phyloP scores from a whole-genome alignment of 2,329 filamentous ascomycete genomes.

The Pseudocercospora vitis region DNA sequence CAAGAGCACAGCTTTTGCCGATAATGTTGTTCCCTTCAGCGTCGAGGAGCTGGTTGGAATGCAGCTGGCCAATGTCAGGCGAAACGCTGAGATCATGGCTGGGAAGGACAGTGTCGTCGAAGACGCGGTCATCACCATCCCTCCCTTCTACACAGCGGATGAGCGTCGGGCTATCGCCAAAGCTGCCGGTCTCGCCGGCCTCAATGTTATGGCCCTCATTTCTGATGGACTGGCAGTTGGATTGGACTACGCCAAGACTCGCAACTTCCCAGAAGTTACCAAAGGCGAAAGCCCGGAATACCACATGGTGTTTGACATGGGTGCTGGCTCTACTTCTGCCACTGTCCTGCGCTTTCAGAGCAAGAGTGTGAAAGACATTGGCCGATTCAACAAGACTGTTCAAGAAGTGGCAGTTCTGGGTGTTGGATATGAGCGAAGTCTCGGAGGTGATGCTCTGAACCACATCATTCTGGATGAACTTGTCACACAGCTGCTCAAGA shows the following conservation, averaged over 20 bases:
- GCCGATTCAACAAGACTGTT: conserved; percentile 92
- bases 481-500: conserved; percentile 73
- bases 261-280: conserved; percentile 81
- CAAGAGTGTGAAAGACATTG: conserved; percentile 83
- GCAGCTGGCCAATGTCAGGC: conserved; percentile 88
- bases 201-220: conserved; percentile 80
- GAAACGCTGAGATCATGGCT: conserved; percentile 81
- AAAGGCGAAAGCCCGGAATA: conserved; percentile 85
- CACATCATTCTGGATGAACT: conserved; percentile 86
- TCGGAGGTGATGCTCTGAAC: conserved; percentile 89
- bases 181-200: conserved; percentile 81
- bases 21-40: conserved; percentile 63
- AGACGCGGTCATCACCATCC: conserved; percentile 85
- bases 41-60: conserved; percentile 95
- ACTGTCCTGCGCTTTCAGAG: conserved; percentile 88
- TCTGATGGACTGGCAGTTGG: conserved; percentile 91
- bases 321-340: conserved; percentile 88
- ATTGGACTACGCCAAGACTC: conserved; percentile 88
- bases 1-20: conserved; percentile 72
- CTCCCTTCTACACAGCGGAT: conserved; percentile 83
- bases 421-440: conserved; percentile 80
- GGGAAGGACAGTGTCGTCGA: conserved; percentile 72
- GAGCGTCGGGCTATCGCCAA: conserved; percentile 84
- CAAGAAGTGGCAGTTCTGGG: conserved; percentile 92
- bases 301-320: conserved; percentile 96